These are phyloP conservation scores for Calvatia gigantea DNA, from an alignment of 768 basidiomycete species.

Conservation along the genomic window DNA sequence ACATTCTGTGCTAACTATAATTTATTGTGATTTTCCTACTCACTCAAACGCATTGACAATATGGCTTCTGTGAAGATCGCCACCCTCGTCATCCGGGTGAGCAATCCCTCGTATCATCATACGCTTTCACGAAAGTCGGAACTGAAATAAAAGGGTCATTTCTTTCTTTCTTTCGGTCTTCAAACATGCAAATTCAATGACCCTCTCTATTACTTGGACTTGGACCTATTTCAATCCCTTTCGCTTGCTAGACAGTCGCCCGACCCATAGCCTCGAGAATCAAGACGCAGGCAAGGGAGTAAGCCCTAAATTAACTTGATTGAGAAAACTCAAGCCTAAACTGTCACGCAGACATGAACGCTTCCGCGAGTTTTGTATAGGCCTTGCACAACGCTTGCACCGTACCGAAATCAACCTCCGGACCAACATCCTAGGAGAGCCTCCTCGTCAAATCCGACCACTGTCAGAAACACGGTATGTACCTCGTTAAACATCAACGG, in stretches of 20 bases:
- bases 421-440: constrained; percentile 75
- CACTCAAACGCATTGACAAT: too few species aligned
- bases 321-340: constrained; percentile 2
- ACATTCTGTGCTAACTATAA: neutral
- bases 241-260: constrained; percentile 60
- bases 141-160: constrained; percentile 8
- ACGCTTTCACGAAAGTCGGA: constrained; percentile 4
- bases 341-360: constrained; percentile 49
- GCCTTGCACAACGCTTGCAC: constrained; percentile 75
- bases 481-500: neutral
- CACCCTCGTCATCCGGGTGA: constrained; percentile 12
- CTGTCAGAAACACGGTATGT: constrained; percentile 72
- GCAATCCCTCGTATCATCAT: neutral
- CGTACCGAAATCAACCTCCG: constrained; percentile 68
- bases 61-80: constrained; percentile 16
- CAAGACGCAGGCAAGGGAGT: constrained; percentile 74
- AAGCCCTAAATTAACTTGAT: constrained; percentile 20
- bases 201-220: neutral
- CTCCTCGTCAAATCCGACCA: constrained; percentile 67
- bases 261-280: constrained; percentile 74
- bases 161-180: neutral
- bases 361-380: constrained; percentile 68
- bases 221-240: neutral
- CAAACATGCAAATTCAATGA: neutral
- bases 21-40: neutral